These are phyloP conservation scores for Phytopythium montanum DNA, from an alignment of 352 stramenopile genomes.

Conservation along the genomic window DNA sequence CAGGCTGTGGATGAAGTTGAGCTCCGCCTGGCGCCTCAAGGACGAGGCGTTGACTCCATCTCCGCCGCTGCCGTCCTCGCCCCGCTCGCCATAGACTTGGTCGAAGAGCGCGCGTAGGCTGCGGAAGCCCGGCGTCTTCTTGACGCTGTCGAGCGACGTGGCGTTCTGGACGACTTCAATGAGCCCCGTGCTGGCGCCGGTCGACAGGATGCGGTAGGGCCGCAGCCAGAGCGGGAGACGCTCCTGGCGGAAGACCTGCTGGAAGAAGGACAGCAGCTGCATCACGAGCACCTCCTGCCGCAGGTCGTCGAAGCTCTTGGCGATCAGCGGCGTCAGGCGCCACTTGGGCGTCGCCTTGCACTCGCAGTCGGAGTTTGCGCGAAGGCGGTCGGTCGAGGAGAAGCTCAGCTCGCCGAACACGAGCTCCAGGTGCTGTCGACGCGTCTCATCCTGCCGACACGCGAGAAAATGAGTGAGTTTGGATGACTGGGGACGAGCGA, in stretches of 20 bases:
- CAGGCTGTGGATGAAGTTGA: conserved; percentile 85
- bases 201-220: conserved; percentile 96
- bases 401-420: conserved; percentile 75
- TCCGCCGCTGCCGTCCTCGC: conserved; percentile 20
- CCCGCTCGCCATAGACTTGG: conserved; percentile 80
- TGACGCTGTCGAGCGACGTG: conserved; percentile 96
- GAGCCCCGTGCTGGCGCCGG: conserved; percentile 91
- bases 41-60: conserved; percentile 10
- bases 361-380: conserved; percentile 7
- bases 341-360: conserved; percentile 22
- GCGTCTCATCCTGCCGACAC: conserved; percentile 25
- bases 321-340: conserved; percentile 85
- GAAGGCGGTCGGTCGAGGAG: conserved; percentile 38
- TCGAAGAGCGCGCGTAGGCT: conserved; percentile 93
- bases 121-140: conserved; percentile 86
- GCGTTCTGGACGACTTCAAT: conserved; percentile 96
- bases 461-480: background rate
- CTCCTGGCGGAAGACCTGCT: conserved; percentile 92
- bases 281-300: conserved; percentile 97
- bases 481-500: background rate
- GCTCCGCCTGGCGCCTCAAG: conserved; percentile 59
- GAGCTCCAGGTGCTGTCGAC: conserved; percentile 47
- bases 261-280: conserved; percentile 96
- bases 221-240: conserved; percentile 90
- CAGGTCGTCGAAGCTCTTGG: conserved; percentile 97